Base-by-base conservation (phyloP, 306 rosid genomes). In the Vachellia pachyceras region DNA sequence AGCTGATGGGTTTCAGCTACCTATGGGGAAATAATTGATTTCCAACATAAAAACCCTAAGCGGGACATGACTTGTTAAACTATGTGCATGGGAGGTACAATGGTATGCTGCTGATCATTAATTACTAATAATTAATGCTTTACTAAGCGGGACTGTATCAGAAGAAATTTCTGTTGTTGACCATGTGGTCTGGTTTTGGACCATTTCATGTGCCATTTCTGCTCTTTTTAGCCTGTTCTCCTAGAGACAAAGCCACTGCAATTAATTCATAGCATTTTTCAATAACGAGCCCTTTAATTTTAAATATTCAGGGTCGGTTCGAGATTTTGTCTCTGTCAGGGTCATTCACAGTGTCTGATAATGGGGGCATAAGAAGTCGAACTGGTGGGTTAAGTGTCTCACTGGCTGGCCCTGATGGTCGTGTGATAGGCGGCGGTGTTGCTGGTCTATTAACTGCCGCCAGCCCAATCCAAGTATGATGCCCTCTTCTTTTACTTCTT, bases 371-470 rank as follows among this genome's bases (percentile, higher is more conserved):
- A 33, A 89, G 77, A 82, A 86, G 87, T 78, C 77, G 90, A 66
- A 85, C 63, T 13, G 96, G 96, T 20, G 96, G 96, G 14, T 76
- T 94, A 85, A 89, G 93, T 71, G 92, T 94, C 70, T 83, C 93
- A n/a, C 90, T 94, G 69, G 96, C 94, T 13, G 93, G 94, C 52
- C 92, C 96, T 18, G 97, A 94, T 35, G 94, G 97, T 23, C 85
- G 94, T 0, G 96, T 92, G n/a, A 81, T 90, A 6, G 96, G 98
- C 13, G 98, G 97, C 42, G 89, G 90, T 45, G 84, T 94, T 84
- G 94, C 93, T 75, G 98, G 98, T 82, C 50, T 86, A 18, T 85
- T 94, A 25, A 87, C 83, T 10, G 98, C 98, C 69, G 98, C 97
- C 37, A 82, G 94, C 47, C 97, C 94, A 37, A 86, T 91, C 69